These are phyloP conservation scores for Sclerotiophoma versabilis DNA, from an alignment of 2,329 filamentous ascomycete genomes.

Conservation along the genomic window DNA sequence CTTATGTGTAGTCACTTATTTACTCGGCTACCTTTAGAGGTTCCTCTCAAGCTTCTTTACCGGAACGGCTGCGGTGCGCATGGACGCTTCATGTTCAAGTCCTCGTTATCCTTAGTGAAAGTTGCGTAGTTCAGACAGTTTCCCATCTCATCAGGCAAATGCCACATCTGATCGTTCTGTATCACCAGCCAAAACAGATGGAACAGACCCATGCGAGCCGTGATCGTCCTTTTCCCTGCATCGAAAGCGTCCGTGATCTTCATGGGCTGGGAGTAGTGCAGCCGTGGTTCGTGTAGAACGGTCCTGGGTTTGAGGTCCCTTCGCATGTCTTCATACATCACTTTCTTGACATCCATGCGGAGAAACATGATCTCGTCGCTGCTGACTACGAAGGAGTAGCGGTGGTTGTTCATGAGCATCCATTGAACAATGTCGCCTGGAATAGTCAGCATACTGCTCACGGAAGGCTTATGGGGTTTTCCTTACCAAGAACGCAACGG, in stretches of 20 bases:
- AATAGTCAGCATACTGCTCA: not conserved
- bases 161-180: slow-evolving; percentile 3
- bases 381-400: slow-evolving; percentile 27
- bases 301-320: not conserved
- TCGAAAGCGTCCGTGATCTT: slow-evolving; percentile 19
- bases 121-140: slow-evolving; percentile 14
- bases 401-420: slow-evolving; percentile 27
- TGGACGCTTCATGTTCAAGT: not conserved
- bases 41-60: not conserved
- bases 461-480: too few species aligned
- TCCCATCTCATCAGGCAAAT: slow-evolving; percentile 14
- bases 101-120: slow-evolving; percentile 14
- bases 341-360: slow-evolving; percentile 7
- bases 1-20: not conserved
- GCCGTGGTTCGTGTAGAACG: slow-evolving; percentile 17
- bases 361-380: slow-evolving; percentile 32
- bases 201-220: slow-evolving; percentile 20
- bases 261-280: slow-evolving; percentile 22
- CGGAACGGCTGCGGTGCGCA: not conserved
- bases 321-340: not conserved
- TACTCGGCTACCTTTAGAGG: not conserved
- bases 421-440: slow-evolving; percentile 28
- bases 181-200: slow-evolving; percentile 14
- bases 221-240: not conserved
- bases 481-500: slow-evolving; percentile 28